Base-by-base conservation (phyloP, 169 alveolate species). In the Hepatocystis sp. region DNA sequence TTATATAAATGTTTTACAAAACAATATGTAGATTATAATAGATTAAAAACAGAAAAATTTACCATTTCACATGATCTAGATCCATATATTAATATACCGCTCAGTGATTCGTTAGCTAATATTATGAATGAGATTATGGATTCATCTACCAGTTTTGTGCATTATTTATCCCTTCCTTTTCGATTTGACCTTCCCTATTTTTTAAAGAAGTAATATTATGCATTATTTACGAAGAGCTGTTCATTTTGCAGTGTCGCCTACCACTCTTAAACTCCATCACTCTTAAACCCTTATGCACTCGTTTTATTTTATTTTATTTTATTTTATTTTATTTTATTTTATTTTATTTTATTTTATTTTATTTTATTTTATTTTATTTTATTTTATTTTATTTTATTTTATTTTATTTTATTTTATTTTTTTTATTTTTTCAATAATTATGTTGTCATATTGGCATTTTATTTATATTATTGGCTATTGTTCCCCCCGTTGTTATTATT, bases 101-200 rank as follows among this genome's bases (percentile, higher is more conserved):
- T 81, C 34, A 13, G 52, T 4, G 68, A 64, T 27, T 19, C 42
- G 23, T 19, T 81, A 21, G 13, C 55, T 15, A 46, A 15, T 25
- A 81, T 81, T 36, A 64, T 81, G 67, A 17, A 51, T 42, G 84
- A 81, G 13, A 60, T 63, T 63, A 39, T 39, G 10, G 89, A 81
- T 61, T 47, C 34, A 23, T 63, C 84, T 19, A 81, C 89, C 10
- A 81, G 89, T 46, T 81, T 81, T 28, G 56, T 49, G 17, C 36
- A 81, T 49, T 81, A 81, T 66, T 52, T 81, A 46, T 36, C 60
- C 47, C 15, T 46, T 4, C 84, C 89, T 15, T 64, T 81, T 28
- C 25, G 28, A 1, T 64, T 81, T 65, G 78, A 81, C 36, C 56
- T 81, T 34, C 51, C 60, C 42, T 81, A 81, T 81, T 81, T 81